These are phyloP conservation scores for Myotisia sp. DNA, from an alignment of 2,329 filamentous ascomycete genomes.

Conservation along the genomic window DNA sequence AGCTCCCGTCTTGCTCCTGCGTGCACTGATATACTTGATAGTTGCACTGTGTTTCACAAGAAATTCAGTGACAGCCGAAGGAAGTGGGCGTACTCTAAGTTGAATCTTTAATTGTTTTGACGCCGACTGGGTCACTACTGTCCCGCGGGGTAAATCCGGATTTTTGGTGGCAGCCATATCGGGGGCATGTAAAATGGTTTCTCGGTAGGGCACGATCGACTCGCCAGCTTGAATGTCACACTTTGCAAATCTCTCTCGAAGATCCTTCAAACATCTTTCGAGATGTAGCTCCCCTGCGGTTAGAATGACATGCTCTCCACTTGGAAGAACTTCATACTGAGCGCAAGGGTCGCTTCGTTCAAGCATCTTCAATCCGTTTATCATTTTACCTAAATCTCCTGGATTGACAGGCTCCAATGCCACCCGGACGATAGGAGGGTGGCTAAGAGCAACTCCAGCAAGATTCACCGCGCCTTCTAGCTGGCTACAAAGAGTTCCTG, in stretches of 20 bases:
- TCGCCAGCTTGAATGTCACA: conserved; percentile 91
- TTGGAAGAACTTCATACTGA: conserved; percentile 83
- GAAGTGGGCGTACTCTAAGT: conserved; percentile 65
- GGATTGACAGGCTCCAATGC: conserved; percentile 89
- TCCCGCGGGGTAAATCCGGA: conserved; percentile 73
- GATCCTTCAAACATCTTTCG: conserved; percentile 82
- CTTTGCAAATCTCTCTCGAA: conserved; percentile 79
- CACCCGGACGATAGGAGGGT: conserved; percentile 86
- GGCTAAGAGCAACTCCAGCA: conserved; percentile 66
- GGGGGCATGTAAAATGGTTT: conserved; percentile 72
- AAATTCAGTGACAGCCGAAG: conserved; percentile 66
- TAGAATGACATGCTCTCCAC: conserved; percentile 84
- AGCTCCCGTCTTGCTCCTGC: conserved; percentile 42
- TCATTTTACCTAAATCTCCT: conserved; percentile 86
- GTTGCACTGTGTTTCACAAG: conserved; percentile 64
- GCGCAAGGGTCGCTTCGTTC: conserved; percentile 94
- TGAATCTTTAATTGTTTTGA: conserved; percentile 75
- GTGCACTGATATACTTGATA: conserved; percentile 65
- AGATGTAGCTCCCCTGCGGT: conserved; percentile 91
- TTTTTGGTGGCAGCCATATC: conserved; percentile 87
- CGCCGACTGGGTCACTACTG: conserved; percentile 57
- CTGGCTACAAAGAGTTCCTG: conserved; percentile 80
- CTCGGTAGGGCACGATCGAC: conserved; percentile 88
- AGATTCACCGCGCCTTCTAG: conserved; percentile 78
- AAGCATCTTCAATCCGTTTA: conserved; percentile 67